Evolutionary conservation across 441 rosid species (phyloP), one percentile per base, ranked within the genome.

Genomic region (Gossypium davidsonii): DNA sequence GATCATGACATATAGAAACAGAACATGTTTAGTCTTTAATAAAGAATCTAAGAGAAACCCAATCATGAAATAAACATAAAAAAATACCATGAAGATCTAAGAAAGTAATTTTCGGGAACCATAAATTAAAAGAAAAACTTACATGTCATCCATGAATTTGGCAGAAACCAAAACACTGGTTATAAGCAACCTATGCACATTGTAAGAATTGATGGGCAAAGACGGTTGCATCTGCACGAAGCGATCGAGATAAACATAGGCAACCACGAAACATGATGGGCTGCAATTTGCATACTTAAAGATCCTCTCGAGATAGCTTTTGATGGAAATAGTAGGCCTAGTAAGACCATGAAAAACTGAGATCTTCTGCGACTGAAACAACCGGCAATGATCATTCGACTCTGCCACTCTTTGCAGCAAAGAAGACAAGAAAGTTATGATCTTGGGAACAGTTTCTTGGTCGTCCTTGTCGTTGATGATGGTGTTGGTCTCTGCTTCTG

Each of bases 81-180:
- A 34, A 37, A 58, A 53, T 2, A 6, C 26, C 4, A 6, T 20
- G 20, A 56, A 56, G 55, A 10, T 2, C 37, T 51, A 53, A 42
- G 73, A 71, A 12, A n/a, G 34, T 42, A 20, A 37, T 39, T n/a
- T 52, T 15, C 60, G 11, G 39, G 72, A 69, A 53, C 23, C 53
- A 11, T 11, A 31, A 71, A 48, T n/a, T 26, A 4, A 12, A 34
- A 21, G 1, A 20, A 21, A 8, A 44, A 85, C 96, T 88, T 85
- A 91, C 97, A 87, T 79, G 77, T 93, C 98, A 77, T 93, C 98
- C 97, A 89, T 87, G 94, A 93, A 93, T 80, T 93, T 91, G 44
- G 88, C 94, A 52, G 97, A 86, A 76, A 91, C 86, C 86, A 93
- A 71, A 70, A 93, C 89, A 65, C 96, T 93, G 80, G 98, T 87